phyloP scores from a whole-genome alignment of 2,329 filamentous ascomycete genomes.

The Colletotrichum sp. region DNA sequence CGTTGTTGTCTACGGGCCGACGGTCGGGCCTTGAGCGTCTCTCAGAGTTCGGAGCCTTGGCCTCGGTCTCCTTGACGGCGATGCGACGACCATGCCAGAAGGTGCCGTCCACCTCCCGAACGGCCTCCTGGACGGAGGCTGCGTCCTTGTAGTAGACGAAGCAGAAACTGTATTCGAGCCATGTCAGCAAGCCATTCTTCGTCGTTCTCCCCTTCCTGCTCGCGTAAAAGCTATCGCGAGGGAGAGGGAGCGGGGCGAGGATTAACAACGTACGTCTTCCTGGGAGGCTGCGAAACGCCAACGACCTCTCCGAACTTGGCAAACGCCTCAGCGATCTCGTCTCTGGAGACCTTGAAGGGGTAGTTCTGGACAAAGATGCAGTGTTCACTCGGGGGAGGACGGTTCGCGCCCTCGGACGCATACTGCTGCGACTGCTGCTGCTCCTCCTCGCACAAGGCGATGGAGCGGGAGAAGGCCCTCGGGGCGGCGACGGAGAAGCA shows the following conservation, averaged over 20 bases:
- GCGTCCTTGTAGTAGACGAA: conserved; percentile 10
- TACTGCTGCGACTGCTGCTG: background rate
- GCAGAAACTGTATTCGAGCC: background rate
- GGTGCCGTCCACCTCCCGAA: conserved; percentile 17
- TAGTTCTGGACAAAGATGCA: conserved; percentile 71
- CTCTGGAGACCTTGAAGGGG: conserved; percentile 69
- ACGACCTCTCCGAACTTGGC: conserved; percentile 41
- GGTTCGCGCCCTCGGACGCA: background rate
- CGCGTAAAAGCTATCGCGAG: background rate
- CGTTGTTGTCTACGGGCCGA: background rate
- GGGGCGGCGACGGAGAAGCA: background rate
- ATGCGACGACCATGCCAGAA: conserved; percentile 24
- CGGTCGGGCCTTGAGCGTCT: background rate
- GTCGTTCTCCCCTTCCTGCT: background rate
- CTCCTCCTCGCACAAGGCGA: background rate
- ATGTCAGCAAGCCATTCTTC: background rate
- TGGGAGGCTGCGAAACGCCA: background rate
- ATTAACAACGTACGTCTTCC: background rate
- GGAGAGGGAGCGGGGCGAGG: background rate
- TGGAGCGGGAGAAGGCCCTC: conserved; percentile 10
- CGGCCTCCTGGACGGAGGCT: background rate
- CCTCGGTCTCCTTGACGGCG: background rate
- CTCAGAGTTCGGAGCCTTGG: background rate
- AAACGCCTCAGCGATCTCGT: conserved; percentile 65
- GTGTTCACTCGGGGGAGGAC: background rate